Evolutionary conservation across 2,329 filamentous ascomycete species (phyloP).

Genomic region (Dactylellina drechsleri): DNA sequence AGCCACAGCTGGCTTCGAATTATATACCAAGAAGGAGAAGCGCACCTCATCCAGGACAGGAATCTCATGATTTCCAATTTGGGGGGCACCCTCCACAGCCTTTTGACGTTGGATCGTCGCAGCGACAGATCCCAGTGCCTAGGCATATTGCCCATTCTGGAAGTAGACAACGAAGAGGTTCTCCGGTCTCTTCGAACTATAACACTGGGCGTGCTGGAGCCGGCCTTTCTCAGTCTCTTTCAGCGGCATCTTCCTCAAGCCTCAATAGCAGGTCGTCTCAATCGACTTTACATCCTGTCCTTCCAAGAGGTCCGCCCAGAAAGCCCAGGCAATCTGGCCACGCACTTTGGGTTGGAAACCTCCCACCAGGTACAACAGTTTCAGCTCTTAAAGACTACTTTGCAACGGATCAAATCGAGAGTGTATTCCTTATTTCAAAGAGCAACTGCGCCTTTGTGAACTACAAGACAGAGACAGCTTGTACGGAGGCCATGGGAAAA

Average conservation of each 20-base stretch:
- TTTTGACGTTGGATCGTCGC: constrained; percentile 15
- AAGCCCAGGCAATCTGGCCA: constrained; percentile 79
- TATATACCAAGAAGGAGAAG: constrained; percentile 51
- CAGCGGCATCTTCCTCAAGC: constrained; percentile 29
- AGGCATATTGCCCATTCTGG: constrained; percentile 41
- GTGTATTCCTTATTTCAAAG: constrained; percentile 92
- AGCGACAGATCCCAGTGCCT: constrained; percentile 39
- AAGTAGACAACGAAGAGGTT: constrained; percentile 42
- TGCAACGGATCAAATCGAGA: constrained; percentile 80
- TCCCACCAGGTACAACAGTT: constrained; percentile 83
- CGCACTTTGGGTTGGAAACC: constrained; percentile 94
- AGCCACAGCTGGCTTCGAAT: constrained; percentile 20
- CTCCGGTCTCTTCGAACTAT: constrained; percentile 43
- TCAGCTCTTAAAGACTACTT: constrained; percentile 91
- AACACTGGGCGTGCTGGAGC: constrained; percentile 18
- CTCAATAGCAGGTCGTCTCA: constrained; percentile 35
- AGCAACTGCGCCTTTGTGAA: constrained; percentile 98
- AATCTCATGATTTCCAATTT: constrained; percentile 25
- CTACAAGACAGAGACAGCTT: constrained; percentile 82
- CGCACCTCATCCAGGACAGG: constrained; percentile 42
- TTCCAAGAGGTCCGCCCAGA: constrained; percentile 71
- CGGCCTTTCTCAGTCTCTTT: constrained; percentile 33
- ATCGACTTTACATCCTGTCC: constrained; percentile 54
- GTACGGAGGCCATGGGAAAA: constrained; percentile 78
- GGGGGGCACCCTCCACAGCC: constrained; percentile 1